Base-by-base conservation (phyloP, 768 basidiomycete species). In the Kwoniella botswanensis region DNA sequence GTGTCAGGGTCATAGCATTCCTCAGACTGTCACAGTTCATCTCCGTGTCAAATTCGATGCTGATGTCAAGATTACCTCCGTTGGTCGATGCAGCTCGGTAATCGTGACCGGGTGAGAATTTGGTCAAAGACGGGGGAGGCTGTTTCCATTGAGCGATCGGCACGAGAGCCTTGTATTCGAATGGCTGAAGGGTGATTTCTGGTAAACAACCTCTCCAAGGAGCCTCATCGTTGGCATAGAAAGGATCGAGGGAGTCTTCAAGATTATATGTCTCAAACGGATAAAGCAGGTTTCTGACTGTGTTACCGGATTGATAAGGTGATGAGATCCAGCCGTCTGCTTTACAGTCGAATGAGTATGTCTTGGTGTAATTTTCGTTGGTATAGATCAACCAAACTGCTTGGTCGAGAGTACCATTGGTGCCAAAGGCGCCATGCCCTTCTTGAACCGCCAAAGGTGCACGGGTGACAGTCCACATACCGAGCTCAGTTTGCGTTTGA, bases 31-130 rank as follows among this genome's bases (percentile, higher is more conserved):
- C 73, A 76, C 94, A 96, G 70, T 87, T 85, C 94, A 97, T 94
- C 42, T 75, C 80, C 7, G 86, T 82, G 74, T 90, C 94, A 84
- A 93, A 97, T 84, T 96, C 91, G 71, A 97, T 86, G 0, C 86
- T 79, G 65, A 97, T 88, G 71, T 90, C 85, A 63, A 97, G 88
- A 72, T 90, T 84, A 63, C 93, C 82, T 21, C 86, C 87, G 18
- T 83, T 81, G 24, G 86, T 81, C 24, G 86, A 85, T 42, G 85
- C 84, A 2, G 93, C 84, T 54, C 94, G 91, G 54, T 89, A 86
- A 76, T 97, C 94, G 82, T 97, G 94, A 1, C 94, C 94, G 0
- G 94, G 94, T 2, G 83, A 80, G 83, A 96, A 96, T 65, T 88
- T 88, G 18, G 92, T 93, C 67, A 97, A 82, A 66, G 88, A 88